Evolutionary conservation across 2,329 filamentous ascomycete species (phyloP), one percentile per base, ranked within the genome.

Genomic region (Xylaria sp.): DNA sequence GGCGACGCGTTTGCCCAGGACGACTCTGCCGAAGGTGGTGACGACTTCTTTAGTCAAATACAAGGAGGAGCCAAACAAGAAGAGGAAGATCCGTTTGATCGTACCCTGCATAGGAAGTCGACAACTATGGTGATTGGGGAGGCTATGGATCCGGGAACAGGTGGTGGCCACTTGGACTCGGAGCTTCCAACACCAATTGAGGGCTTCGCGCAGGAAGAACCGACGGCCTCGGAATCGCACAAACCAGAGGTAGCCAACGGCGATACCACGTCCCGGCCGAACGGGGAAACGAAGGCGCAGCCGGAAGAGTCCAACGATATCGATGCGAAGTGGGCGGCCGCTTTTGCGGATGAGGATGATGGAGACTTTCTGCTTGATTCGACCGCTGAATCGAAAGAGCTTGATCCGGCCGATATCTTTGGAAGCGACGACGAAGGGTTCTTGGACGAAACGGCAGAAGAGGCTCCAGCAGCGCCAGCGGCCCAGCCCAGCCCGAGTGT

Each of bases 361-460:
- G 86, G 86, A 20, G 78, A 79, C 20, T 80, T 86, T 39, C 77
- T 90, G 11, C 70, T 86, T 8, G 85, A 90, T 26, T 73, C 78
- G 13, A 68, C 71, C 1, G 67, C 69, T 21, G 75, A 75, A 29
- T 56, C 66, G 3, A 76, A 78, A 39, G 79, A 78, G 48, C 66
- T 89, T 17, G 86, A 90, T 61, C 80, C 85, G 1, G 76, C 83
- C 21, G 79, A 81, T 1, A 86, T 93, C 62, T 86, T 92, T 60
- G 85, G 89, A 42, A 92, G 92, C 62, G 92, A 96, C 69, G 90
- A 90, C 60, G 89, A 92, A 66, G 92, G 91, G 0, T 89, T 97
- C 56, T 76, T 97, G 8, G 87, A 96, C 6, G 92, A 92, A 52
- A 78, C 81, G 3, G 78, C 77, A 9, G 74, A 79, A 18, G 69